Percentiles rank a stretch among this genome's conserved stretches.
phyloP scores from a whole-genome alignment of 129 eudicot genomes.

The Artemisia tridentata region DNA sequence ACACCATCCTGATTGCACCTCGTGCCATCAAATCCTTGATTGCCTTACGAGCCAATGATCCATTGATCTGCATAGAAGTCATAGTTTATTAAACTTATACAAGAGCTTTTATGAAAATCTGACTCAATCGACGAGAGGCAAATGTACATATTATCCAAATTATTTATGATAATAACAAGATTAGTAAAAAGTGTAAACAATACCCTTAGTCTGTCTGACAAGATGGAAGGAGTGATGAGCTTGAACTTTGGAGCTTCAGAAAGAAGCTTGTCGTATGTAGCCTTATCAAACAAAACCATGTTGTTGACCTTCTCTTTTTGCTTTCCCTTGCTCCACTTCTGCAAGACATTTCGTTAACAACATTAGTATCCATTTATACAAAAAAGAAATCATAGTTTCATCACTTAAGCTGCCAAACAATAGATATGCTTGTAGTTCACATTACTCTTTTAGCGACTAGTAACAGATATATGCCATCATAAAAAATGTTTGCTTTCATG shows the following conservation, averaged over 20 bases:
- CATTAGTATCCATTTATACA: neutral
- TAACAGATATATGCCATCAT: too few relatives aligned
- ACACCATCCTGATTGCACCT: conserved; percentile 70
- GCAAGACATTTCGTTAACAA: conserved; percentile 15
- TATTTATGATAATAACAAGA: neutral
- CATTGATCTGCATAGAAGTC: conserved; percentile 47
- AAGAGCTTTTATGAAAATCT: too few relatives aligned
- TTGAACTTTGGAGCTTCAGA: conserved; percentile 87
- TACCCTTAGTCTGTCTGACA: conserved; percentile 93
- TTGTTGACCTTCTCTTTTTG: conserved; percentile 99
- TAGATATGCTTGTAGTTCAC: too few relatives aligned
- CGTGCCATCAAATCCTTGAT: conserved; percentile 77
- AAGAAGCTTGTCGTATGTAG: conserved; percentile 88
- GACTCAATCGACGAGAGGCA: neutral
- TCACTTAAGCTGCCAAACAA: too few relatives aligned
- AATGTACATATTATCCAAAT: neutral
- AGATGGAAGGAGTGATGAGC: conserved; percentile 79
- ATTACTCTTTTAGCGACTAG: too few relatives aligned
- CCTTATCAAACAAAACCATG: conserved; percentile 90
- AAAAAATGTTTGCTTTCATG: too few relatives aligned
- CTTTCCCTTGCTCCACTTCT: conserved; percentile 99
- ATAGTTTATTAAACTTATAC: neutral
- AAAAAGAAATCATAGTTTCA: too few relatives aligned
- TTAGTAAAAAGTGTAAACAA: neutral
- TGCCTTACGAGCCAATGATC: conserved; percentile 85